phyloP scores from a whole-genome alignment of 176 grass and related monocot species.

The Luzula sylvatica region DNA sequence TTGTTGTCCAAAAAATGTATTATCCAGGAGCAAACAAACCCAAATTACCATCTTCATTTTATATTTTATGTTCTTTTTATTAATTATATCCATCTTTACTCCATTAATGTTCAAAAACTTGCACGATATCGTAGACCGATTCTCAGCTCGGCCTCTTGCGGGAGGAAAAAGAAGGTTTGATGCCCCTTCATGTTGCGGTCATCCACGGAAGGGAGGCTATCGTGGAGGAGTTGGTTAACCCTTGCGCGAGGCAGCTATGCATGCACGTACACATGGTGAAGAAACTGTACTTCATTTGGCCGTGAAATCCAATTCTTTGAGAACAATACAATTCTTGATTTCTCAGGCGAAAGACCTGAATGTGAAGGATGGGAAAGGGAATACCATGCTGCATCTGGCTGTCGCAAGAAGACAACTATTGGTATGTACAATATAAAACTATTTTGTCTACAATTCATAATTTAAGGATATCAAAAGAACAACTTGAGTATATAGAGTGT shows the following conservation, averaged over 20 bases:
- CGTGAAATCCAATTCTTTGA: constrained; percentile 8
- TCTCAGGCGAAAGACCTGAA: not conserved
- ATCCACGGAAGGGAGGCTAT: not conserved
- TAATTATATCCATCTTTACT: no score
- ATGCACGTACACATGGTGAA: not conserved
- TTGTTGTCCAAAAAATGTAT: no score
- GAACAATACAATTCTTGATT: not conserved
- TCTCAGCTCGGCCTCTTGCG: not conserved
- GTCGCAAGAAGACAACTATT: not conserved
- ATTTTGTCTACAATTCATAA: no score
- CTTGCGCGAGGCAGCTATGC: not conserved
- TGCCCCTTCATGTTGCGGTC: not conserved
- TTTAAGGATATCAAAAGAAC: no score
- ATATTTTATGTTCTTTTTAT: not conserved
- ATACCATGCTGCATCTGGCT: constrained; percentile 9
- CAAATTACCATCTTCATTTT: not conserved
- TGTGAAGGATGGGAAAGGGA: constrained; percentile 1
- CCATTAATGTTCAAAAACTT: no score
- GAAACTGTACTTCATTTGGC: constrained; percentile 10
- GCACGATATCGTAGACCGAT: not conserved
- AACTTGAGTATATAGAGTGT: no score
- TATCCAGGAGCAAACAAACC: not conserved
- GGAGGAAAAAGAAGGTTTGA: not conserved
- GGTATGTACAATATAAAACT: not conserved
- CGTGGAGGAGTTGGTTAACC: not conserved